Base-by-base conservation (phyloP, 805 yeast species). In the Ogataea haglerorum region DNA sequence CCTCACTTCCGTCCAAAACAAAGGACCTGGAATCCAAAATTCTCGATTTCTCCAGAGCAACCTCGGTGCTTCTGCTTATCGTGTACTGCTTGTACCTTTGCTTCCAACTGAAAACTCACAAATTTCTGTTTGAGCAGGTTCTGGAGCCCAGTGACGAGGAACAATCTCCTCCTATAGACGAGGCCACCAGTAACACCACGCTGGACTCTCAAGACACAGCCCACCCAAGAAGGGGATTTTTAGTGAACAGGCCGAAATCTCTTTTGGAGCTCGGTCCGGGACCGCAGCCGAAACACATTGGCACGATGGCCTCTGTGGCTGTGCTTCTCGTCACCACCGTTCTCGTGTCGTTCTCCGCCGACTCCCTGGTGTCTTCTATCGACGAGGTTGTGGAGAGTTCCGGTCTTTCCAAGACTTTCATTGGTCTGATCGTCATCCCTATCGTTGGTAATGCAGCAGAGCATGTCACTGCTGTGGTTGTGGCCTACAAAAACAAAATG, bases 371-470 rank as follows among this genome's bases (percentile, higher is more conserved):
- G 37, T 93, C 95, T 19, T 83, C 96, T 16, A 93, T 93, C 55
- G 98, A 93, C 65, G 84, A 77, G 42, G 78, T 91, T 48, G 98
- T 93, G 26, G 85, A 70, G 43, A 67, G 79, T 22, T 79, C 95
- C 2, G 96, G 96, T 3, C 71, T 93, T 40, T 85, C 96, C 31
- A 90, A 91, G 74, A 89, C 98, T 0, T 93, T 93, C 56, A 88
- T 93, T 56, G 98, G 98, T 61, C 72, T 93, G 51, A 83, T 93
- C 52, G 79, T 93, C 33, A 83, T 93, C 47, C 99, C 99, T 29
- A 91, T 93, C 48, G 98, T 93, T 19, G 99, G 98, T 42, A 93
- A 93, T 57, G 99, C 99, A 3, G 98, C 98, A 10, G 99, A 93
- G 64, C 99, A 93, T 64, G 98, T 88, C 38, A 93, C 99, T 14